Conservation (phyloP, 345 rosid species). For the Linum lewisii region DNA sequence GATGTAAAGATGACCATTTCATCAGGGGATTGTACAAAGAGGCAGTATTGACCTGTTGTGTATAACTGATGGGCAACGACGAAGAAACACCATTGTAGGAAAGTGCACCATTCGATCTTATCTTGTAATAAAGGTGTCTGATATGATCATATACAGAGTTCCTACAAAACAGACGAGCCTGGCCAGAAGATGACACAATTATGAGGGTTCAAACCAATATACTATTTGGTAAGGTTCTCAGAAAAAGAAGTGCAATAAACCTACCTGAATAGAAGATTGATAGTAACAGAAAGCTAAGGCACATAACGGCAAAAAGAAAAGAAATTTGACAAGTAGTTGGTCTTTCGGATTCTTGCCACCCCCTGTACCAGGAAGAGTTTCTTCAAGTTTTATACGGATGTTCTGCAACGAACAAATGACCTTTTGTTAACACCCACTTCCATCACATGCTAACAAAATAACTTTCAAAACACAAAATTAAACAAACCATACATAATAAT, state of each 20-base stretch:
- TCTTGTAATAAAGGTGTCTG: conserved; percentile 48
- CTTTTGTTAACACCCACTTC: neutral
- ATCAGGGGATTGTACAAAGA: neutral
- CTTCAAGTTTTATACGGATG: conserved; percentile 59
- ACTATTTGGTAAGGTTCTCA: neutral
- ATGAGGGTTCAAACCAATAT: neutral
- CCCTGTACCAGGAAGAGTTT: conserved; percentile 85
- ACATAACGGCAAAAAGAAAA: conserved; percentile 63
- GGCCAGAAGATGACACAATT: conserved; percentile 19
- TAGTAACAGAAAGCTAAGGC: conserved; percentile 40
- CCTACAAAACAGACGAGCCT: conserved; percentile 53
- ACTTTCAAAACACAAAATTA: neutral
- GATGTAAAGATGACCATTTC: too few relatives aligned
- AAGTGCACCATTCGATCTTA: conserved; percentile 48
- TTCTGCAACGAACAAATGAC: conserved; percentile 31
- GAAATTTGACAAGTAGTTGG: conserved; percentile 53
- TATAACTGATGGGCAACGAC: conserved; percentile 33
- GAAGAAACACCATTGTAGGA: conserved; percentile 51
- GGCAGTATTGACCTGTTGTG: conserved; percentile 39
- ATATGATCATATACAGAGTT: conserved; percentile 50
- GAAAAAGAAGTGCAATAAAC: neutral
- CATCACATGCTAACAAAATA: neutral
- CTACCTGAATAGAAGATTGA: conserved; percentile 45
- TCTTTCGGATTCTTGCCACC: conserved; percentile 72
- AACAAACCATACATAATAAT: neutral